These are phyloP conservation scores for Lasiodiplodia citricola DNA, from an alignment of 2,329 filamentous ascomycete genomes.

Conservation along the genomic window DNA sequence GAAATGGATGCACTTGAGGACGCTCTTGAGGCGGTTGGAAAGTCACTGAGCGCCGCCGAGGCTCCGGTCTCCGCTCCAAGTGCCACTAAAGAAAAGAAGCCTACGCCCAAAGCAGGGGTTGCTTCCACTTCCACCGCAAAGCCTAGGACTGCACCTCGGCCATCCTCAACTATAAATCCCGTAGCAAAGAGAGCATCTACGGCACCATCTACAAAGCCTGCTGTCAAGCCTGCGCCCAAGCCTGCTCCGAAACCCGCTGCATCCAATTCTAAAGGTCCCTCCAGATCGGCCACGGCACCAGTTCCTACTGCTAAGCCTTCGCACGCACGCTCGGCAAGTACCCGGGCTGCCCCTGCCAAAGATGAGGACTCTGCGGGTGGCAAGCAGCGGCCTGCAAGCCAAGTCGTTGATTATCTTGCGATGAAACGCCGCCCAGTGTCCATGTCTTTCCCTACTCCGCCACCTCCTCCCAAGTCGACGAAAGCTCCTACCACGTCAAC, in stretches of 20 bases:
- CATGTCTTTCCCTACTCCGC: slow-evolving; percentile 54
- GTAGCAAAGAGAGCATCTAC: slow-evolving; percentile 4
- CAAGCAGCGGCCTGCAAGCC: slow-evolving; percentile 11
- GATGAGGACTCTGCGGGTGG: background rate
- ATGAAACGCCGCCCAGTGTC: slow-evolving; percentile 55
- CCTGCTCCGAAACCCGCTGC: slow-evolving; percentile 14
- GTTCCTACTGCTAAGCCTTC: background rate
- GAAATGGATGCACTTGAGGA: slow-evolving; percentile 59
- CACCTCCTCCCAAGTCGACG: slow-evolving; percentile 54
- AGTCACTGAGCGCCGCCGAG: slow-evolving; percentile 44
- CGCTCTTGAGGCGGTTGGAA: slow-evolving; percentile 54
- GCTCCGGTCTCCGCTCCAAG: slow-evolving; percentile 26
- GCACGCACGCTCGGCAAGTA: slow-evolving; percentile 17
- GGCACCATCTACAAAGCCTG: background rate
- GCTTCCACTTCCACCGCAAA: background rate
- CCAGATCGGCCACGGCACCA: background rate
- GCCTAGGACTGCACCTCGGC: slow-evolving; percentile 1
- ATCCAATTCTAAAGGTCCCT: background rate
- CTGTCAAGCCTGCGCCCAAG: background rate
- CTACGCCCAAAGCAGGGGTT: background rate
- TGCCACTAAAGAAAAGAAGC: slow-evolving; percentile 34
- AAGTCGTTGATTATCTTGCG: slow-evolving; percentile 42
- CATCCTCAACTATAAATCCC: slow-evolving; percentile 6
- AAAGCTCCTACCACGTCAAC: slow-evolving; percentile 57
- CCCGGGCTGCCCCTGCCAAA: slow-evolving; percentile 16